These are phyloP conservation scores for Moesziomyces antarcticus DNA, from an alignment of 1,284 basidiomycete species.

Conservation along the genomic window DNA sequence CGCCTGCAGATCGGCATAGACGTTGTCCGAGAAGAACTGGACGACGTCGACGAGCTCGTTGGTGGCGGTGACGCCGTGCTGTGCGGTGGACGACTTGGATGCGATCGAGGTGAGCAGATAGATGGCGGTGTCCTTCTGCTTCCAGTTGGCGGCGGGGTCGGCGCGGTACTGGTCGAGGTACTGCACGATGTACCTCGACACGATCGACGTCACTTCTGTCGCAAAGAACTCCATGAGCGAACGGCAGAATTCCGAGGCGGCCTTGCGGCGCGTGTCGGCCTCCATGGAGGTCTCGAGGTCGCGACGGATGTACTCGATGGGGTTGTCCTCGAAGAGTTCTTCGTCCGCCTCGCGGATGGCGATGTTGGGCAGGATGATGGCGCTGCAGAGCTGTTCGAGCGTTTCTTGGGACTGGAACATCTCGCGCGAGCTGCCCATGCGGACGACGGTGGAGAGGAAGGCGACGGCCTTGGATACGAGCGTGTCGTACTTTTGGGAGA, in stretches of 20 bases:
- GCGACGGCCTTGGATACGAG: constrained; percentile 91
- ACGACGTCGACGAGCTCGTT: constrained; percentile 94
- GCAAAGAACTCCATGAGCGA: constrained; percentile 86
- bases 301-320: constrained; percentile 90
- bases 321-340: constrained; percentile 97
- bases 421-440: constrained; percentile 72
- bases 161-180: constrained; percentile 76
- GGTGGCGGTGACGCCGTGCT: constrained; percentile 84
- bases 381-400: constrained; percentile 83
- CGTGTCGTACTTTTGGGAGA: constrained; percentile 81
- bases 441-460: constrained; percentile 90
- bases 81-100: constrained; percentile 81
- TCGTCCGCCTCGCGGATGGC: constrained; percentile 87
- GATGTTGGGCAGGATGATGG: constrained; percentile 94
- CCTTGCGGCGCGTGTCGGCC: constrained; percentile 83
- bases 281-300: constrained; percentile 78
- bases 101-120: constrained; percentile 92
- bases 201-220: constrained; percentile 83
- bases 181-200: constrained; percentile 81
- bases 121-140: constrained; percentile 93
- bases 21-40: constrained; percentile 91
- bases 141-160: constrained; percentile 82
- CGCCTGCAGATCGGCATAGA: constrained; percentile 87
- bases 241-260: constrained; percentile 90
- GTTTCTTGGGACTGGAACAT: constrained; percentile 76